A percentile compares a stretch with the other conserved stretches of the same genome.
Conservation (phyloP, 495 filamentous ascomycete genomes). For the Tuber calosporum region DNA sequence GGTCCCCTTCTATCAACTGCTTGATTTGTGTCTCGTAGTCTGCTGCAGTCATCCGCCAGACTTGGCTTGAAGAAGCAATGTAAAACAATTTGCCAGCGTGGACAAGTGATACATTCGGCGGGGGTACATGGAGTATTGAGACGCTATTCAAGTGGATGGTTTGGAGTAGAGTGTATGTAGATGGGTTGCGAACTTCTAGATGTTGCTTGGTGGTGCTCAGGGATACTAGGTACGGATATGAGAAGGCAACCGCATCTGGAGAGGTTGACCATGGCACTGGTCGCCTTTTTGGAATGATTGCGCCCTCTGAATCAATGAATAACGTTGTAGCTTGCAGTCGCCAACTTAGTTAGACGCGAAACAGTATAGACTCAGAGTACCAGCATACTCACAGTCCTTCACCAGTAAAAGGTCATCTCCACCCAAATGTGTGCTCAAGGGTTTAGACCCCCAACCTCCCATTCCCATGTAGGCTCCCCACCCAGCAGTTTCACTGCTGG, state of each 20-base stretch:
- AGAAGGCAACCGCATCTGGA: conserved; percentile 85
- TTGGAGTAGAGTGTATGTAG: conserved; percentile 80
- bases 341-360: background rate
- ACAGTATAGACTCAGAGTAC: background rate
- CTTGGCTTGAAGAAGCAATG: conserved; percentile 74
- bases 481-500: conserved; percentile 56
- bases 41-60: conserved; percentile 93
- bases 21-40: conserved; percentile 90
- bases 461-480: conserved; percentile 81
- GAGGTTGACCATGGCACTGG: conserved; percentile 87
- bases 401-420: conserved; percentile 81
- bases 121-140: conserved; percentile 79
- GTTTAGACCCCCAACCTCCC: conserved; percentile 81
- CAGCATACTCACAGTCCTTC: conserved; percentile 63
- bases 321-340: conserved; percentile 57
- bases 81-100: conserved; percentile 94
- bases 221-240: conserved; percentile 88
- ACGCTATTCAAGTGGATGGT: conserved; percentile 73
- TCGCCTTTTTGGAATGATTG: conserved; percentile 63
- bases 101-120: conserved; percentile 81
- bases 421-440: conserved; percentile 70
- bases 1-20: conserved; percentile 65
- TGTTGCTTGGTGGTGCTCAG: conserved; percentile 78
- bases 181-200: conserved; percentile 85
- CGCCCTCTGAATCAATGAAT: conserved; percentile 78